Base-by-base conservation (phyloP, 2,329 filamentous ascomycete species). In the Phyllosticta paracitricarpa region DNA sequence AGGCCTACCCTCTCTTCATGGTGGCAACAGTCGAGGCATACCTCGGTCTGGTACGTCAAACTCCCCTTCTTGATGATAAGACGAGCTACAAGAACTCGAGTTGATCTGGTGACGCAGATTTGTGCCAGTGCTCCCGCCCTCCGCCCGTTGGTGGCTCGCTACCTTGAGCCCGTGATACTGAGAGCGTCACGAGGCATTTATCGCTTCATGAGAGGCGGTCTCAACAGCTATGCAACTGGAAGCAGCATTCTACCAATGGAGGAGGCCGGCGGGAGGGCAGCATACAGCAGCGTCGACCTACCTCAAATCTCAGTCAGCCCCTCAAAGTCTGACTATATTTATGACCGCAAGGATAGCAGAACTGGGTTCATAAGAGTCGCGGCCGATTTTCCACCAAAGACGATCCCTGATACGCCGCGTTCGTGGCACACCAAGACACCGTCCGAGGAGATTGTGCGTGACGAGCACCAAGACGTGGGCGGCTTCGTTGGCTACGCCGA, bases 1-100 rank as follows among this genome's bases (percentile, higher is more conserved):
- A 71, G 59, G 69, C 74, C 4, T 78, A 76, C 67, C 75, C 75
- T 5, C 66, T 79, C 0, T 79, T 77, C 75, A 78, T 79, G n/a
- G 72, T 72, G 53, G 76, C 77, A 4, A 73, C 75, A 0, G 72
- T 79, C 2, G 77, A 79, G 64, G 75, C 79, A 8, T 76, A 79
- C 62, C 63, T 79, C 6, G 77, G 75, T 9, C 72, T 79, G n/a
- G 75, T 78, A 65, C 66, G 75, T 72, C 14, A n/a, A 48, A 48
- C 14, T 10, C 19, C 10, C 17, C 22, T 40, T 24, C 8, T 24
- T 5, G 14, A 9, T n/a, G 17, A 48, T 8, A 30, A 8, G 9
- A 30, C 28, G 9, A 7, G 28, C 28, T 30, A 30, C 28, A 8
- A 7, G 28, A 8, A 8, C 28, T 9, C 8, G 4, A 22, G 5